Base-by-base conservation (phyloP, 2,329 filamentous ascomycete species). In the Furcasterigmium furcatum region DNA sequence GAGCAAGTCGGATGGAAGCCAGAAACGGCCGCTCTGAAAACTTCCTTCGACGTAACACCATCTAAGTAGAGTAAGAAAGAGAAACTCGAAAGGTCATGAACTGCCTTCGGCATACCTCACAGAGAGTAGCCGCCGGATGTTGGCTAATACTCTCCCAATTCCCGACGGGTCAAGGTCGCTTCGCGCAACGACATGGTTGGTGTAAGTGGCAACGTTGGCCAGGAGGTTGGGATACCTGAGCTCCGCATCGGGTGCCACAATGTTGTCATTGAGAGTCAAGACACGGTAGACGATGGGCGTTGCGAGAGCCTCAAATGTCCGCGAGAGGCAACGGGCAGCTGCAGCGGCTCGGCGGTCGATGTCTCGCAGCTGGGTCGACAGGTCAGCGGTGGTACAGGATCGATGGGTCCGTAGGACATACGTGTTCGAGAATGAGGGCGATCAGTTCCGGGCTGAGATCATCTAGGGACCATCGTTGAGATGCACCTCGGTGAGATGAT, bases 371-470 rank as follows among this genome's bases (percentile, higher is more conserved):
- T 75, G 45, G 8, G 9, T 8, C 34, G 19, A 7, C 6, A 9
- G 34, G 34, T 36, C 34, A 36, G 34, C 16, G 7, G 19, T 8
- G 34, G 25, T 9, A 29, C 20, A 12, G 7, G 3, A 12, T n/a
- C n/a, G 9, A 44, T 19, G 16, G 24, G 16, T 9, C 21, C 12
- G 16, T 14, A 14, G 18, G 12, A 47, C 53, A 29, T 58, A 73
- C 72, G 56, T 71, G 62, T 52, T 68, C 54, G 21, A 72, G 61
- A 27, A 74, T 64, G 30, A 73, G 55, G 43, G 58, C 52, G n/a
- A 74, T 41, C 14, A 74, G 54, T 55, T 75, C 72, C 5, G 68
- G 62, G 53, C 67, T 72, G 16, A 75, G 62, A 43, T 61, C 55
- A 43, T 63, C 51, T 18, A 68, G 51, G 9, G 59, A 63, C 52